A percentile compares a stretch with the other conserved stretches of the same genome.
Evolutionary conservation across 2,329 filamentous ascomycete genomes (phyloP).

Genomic region (Chalaropsis ovoidea): DNA sequence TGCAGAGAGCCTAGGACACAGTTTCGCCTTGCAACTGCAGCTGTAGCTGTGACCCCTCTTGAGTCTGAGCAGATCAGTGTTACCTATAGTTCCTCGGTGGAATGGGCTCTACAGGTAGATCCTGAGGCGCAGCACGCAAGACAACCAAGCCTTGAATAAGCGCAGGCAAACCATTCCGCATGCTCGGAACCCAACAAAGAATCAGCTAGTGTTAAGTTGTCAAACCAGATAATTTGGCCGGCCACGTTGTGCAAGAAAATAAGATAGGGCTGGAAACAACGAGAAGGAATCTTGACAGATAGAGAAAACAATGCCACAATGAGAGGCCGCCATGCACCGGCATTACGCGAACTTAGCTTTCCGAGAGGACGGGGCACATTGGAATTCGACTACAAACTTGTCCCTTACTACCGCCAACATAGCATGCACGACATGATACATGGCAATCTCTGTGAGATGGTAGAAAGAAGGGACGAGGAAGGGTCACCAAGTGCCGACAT

Average conservation of each 20-base stretch:
- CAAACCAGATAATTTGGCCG: neutral
- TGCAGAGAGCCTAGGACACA: neutral
- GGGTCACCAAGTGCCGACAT: neutral
- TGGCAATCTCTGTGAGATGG: neutral
- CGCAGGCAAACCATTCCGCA: constrained; percentile 1
- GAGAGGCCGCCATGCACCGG: constrained; percentile 5
- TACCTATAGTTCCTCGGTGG: neutral
- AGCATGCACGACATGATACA: neutral
- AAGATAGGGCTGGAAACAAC: neutral
- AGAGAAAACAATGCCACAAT: constrained; percentile 6
- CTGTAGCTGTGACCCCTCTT: neutral
- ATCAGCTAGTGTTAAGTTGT: neutral
- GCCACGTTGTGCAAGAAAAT: neutral
- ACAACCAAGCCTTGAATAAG: neutral
- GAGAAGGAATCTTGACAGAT: constrained; percentile 1
- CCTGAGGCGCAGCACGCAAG: constrained; percentile 4
- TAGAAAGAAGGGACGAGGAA: neutral
- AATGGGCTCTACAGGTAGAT: constrained; percentile 1
- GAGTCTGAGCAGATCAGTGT: neutral
- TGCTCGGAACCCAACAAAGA: neutral
- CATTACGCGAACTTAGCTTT: constrained; percentile 14
- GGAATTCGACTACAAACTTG: neutral
- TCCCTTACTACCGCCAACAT: neutral
- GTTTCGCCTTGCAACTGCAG: neutral
- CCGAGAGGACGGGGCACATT: neutral